Evolutionary conservation across 495 filamentous ascomycete species (phyloP).

Genomic region (Lophiotrema nucula): DNA sequence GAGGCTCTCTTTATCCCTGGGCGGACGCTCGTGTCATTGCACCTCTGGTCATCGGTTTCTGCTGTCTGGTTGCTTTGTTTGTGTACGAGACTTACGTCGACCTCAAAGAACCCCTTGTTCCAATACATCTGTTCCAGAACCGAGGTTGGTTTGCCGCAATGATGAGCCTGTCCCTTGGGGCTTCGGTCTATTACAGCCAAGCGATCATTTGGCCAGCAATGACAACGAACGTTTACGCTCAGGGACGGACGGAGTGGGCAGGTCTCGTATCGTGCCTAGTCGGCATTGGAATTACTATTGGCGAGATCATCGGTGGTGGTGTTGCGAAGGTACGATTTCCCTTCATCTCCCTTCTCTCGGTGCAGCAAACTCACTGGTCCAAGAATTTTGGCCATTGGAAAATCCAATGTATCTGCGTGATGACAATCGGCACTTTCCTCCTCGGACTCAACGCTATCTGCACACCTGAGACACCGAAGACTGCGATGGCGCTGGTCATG

Average conservation of each 20-base stretch:
- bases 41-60: constrained; percentile 42
- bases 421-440: constrained; percentile 23
- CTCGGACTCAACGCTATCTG: constrained; percentile 20
- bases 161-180: constrained; percentile 20
- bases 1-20: constrained; percentile 46
- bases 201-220: constrained; percentile 30
- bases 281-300: constrained; percentile 21
- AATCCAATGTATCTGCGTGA: constrained; percentile 26
- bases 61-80: constrained; percentile 40
- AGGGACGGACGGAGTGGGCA: constrained; percentile 8
- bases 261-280: constrained; percentile 20
- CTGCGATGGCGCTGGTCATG: constrained; percentile 21
- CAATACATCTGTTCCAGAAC: constrained; percentile 30
- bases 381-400: constrained; percentile 25
- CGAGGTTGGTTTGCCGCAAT: constrained; percentile 16
- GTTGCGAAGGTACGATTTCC: constrained; percentile 18
- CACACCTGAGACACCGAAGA: constrained; percentile 20
- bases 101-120: constrained; percentile 26
- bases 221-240: constrained; percentile 13
- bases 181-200: constrained; percentile 27
- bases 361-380: too few species aligned
- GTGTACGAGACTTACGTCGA: constrained; percentile 38
- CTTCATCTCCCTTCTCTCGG: too few species aligned
- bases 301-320: constrained; percentile 21
- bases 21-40: constrained; percentile 42